A percentile compares a stretch with the other conserved stretches of the same genome.
Conservation (phyloP, 768 basidiomycete species). For the Tricholoma furcatifolium region DNA sequence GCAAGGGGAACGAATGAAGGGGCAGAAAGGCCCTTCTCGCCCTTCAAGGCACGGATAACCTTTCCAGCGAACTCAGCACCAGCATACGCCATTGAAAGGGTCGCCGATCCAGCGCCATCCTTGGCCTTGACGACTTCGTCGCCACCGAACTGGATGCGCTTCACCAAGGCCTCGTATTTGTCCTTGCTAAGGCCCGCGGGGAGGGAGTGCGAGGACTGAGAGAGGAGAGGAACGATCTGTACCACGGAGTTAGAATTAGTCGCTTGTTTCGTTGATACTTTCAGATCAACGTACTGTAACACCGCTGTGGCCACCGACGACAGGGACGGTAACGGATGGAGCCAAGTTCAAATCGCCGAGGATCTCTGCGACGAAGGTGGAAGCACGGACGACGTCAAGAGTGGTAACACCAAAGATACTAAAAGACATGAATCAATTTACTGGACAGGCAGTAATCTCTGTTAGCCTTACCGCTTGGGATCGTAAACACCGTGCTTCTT, state of each 20-base stretch:
- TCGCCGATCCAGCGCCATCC: constrained; percentile 90
- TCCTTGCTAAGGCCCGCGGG: constrained; percentile 52
- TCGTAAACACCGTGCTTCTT: constrained; percentile 92
- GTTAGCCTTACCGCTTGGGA: constrained; percentile 70
- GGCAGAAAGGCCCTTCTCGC: constrained; percentile 83
- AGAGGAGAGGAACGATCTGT: constrained; percentile 91
- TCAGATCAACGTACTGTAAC: constrained; percentile 60
- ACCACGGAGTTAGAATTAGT: neutral
- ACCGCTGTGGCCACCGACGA: constrained; percentile 94
- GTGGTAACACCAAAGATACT: constrained; percentile 98
- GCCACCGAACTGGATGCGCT: constrained; percentile 93
- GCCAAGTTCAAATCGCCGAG: constrained; percentile 63
- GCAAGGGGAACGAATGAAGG: constrained; percentile 83
- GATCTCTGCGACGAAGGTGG: constrained; percentile 88
- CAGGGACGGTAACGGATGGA: constrained; percentile 72
- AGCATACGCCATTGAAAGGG: constrained; percentile 96
- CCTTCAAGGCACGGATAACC: constrained; percentile 79
- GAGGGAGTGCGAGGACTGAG: constrained; percentile 81
- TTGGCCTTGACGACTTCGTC: constrained; percentile 99
- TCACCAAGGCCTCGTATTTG: constrained; percentile 58
- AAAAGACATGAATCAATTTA: neutral
- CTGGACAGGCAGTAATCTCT: neutral
- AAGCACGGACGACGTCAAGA: constrained; percentile 96
- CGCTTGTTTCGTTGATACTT: neutral
- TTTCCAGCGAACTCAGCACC: constrained; percentile 88